Evolutionary conservation across 805 yeast genomes (phyloP), one percentile per base, ranked within the genome.

Genomic region (Pachysolen tannophilus): DNA sequence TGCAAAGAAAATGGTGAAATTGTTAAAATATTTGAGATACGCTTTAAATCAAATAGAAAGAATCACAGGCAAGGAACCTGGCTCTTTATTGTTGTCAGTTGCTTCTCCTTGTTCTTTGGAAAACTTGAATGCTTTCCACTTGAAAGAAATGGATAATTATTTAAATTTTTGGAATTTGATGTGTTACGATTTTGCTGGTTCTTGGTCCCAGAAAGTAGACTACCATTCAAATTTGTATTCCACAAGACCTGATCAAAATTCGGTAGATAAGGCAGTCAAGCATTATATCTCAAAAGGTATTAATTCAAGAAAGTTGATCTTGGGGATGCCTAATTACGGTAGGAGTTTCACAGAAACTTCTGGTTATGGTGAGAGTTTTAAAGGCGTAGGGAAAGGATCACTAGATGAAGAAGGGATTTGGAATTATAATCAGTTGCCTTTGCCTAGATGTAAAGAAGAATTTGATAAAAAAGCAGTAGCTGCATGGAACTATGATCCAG

Each of bases 251-350:
- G 52, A 57, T 5, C 32, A 35, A 5, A 14, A 71, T 21, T 69
- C 71, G 35, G 77, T 65, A 2, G 72, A 72, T 39, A 52, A 57
- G 3, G 72, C 79, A 0, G 58, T 84, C 3, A 8, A 6, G 7
- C 10, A 5, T 23, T 11, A 14, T 3, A 46, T 56, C 2, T 34
- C 51, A 2, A 38, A 44, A 1, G 74, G 78, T 0, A 65, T 79
- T 2, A 37, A 54, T 0, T 44, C 78, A 0, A 26, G 43, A 0
- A 82, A 84, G 48, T 43, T 90, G 6, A 63, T 81, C 1, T 47
- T 92, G 21, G 98, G 97, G 0, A 82, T 88, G 80, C 97, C 97
- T 0, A 60, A 76, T 13, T 92, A 87, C 53, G 97, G 96, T 0
- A 58, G 73, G 34, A 43, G 51, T 3, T 62, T 34, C 21, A 40